Evolutionary conservation across 2,329 filamentous ascomycete genomes (phyloP), one percentile per base, ranked within the genome.

Genomic region (Ophiocordyceps camponoti-rufipedis): DNA sequence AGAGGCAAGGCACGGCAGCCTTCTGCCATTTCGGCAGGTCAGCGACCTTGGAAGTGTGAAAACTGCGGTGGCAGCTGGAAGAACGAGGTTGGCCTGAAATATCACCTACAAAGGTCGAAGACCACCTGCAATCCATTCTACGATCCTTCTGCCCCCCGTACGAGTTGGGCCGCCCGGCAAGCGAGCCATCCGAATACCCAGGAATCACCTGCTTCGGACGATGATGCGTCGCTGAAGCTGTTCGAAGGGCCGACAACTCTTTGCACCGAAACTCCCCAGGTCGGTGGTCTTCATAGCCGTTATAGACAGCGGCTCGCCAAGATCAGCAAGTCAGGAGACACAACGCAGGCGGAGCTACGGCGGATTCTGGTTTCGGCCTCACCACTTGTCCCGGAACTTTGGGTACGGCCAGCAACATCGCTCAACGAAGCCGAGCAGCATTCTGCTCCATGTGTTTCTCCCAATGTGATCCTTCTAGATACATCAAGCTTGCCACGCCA

Each of bases 11-110:
- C 46, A 10, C 45, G 48, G 41, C 33, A 41, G 31, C 10, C 43
- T 48, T 48, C 10, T 46, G 50, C 33, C 13, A 33, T 44, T 11
- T 31, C 41, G 5, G 43, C 53, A n/a, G 47, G 42, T 32, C 47
- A 50, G 14, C 59, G 60, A 28, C 51, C 59, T 2, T 75, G 61
- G 52, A 61, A 57, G 18, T 78, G 74, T 49, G 65, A 72, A 10
- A 71, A 66, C 41, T 78, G 74, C 48, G 67, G 67, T 10, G 67
- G 65, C 3, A 59, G 57, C 11, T 78, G 73, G 72, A 76, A 75
- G 55, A 78, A 78, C 44, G 63, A 71, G 32, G 61, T 73, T 42
- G 74, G 74, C 0, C 59, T 78, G 14, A 72, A 75, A 44, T 78
- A 78, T 52, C 74, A 78, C 49, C 57, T 70, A 13, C 69, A 68